Percentiles rank a stretch among this genome's conserved stretches.
Evolutionary conservation across 2,329 filamentous ascomycete species (phyloP).

Genomic region (Fusarium sublunatum): DNA sequence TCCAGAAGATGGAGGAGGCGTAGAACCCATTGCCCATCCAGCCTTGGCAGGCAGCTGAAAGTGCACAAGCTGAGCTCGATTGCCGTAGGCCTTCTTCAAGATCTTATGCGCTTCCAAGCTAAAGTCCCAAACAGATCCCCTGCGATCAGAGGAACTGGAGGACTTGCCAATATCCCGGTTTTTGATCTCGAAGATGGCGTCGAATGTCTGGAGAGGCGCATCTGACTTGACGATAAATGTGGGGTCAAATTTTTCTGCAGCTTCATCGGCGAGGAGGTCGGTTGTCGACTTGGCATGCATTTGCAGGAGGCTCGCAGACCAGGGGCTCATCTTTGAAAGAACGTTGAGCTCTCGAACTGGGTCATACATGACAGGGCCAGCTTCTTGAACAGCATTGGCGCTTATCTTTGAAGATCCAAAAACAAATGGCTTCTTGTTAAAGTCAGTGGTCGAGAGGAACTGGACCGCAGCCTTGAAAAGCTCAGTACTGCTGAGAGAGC

Average conservation of each 20-base stretch:
- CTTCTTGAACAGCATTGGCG: conserved; percentile 55
- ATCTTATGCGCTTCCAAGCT: conserved; percentile 70
- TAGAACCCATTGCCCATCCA: conserved; percentile 47
- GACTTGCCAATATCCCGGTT: conserved; percentile 46
- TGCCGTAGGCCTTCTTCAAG: conserved; percentile 77
- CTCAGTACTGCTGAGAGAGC: conserved; percentile 88
- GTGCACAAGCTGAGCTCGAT: conserved; percentile 77
- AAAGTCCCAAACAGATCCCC: conserved; percentile 58
- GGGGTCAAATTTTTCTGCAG: conserved; percentile 83
- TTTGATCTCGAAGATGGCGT: conserved; percentile 57
- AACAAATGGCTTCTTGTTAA: conserved; percentile 73
- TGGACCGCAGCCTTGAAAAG: conserved; percentile 96
- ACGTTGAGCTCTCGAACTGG: conserved; percentile 79
- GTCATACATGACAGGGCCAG: conserved; percentile 81
- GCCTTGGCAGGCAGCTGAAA: conserved; percentile 57
- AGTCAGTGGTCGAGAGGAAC: conserved; percentile 79
- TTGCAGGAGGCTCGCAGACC: conserved; percentile 80
- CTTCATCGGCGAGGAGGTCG: conserved; percentile 77
- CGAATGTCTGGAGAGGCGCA: conserved; percentile 65
- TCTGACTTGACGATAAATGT: conserved; percentile 79
- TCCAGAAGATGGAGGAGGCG: conserved; percentile 41
- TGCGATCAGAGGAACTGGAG: conserved; percentile 53
- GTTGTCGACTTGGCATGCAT: conserved; percentile 81
- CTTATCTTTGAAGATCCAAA: conserved; percentile 54
- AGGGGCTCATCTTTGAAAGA: conserved; percentile 88